Conservation (phyloP, 345 rosid species). For the Salix suchowensis region DNA sequence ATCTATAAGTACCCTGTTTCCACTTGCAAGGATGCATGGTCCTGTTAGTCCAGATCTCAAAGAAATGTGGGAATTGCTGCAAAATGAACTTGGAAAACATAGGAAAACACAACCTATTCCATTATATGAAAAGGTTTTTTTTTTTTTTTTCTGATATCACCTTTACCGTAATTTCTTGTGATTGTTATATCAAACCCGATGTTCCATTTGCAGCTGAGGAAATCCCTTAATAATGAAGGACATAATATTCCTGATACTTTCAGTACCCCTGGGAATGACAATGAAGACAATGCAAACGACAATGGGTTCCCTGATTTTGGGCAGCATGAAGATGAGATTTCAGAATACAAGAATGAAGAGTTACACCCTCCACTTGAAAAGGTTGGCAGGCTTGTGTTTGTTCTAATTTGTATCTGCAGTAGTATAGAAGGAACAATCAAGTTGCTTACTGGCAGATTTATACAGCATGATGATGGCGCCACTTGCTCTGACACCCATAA, state of each 20-base stretch:
- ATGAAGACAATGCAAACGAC: slow-evolving; percentile 42
- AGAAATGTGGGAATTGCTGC: slow-evolving; percentile 54
- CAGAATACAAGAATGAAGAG: slow-evolving; percentile 62
- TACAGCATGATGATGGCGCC: slow-evolving; percentile 34
- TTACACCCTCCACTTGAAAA: slow-evolving; percentile 24
- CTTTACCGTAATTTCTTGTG: background rate
- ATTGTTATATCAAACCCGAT: slow-evolving; percentile 11
- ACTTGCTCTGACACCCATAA: slow-evolving; percentile 32
- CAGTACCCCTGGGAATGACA: slow-evolving; percentile 28
- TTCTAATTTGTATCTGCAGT: slow-evolving; percentile 4
- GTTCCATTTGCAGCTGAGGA: slow-evolving; percentile 64
- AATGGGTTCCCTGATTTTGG: slow-evolving; percentile 50
- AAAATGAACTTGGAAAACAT: slow-evolving; percentile 19
- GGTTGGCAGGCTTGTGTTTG: slow-evolving; percentile 27
- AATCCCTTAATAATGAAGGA: slow-evolving; percentile 48
- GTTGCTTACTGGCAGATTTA: slow-evolving; percentile 20
- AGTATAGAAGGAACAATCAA: background rate
- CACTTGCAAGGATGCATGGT: slow-evolving; percentile 69
- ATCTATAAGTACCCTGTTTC: slow-evolving; percentile 54
- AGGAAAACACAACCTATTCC: slow-evolving; percentile 41
- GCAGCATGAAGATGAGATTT: slow-evolving; percentile 42
- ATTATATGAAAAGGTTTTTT: slow-evolving; percentile 66
- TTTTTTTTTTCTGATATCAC: background rate
- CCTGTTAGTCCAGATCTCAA: slow-evolving; percentile 68
- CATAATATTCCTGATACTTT: slow-evolving; percentile 30